Evolutionary conservation across 2,329 filamentous ascomycete genomes (phyloP).

Genomic region (Raffaelea deltoideospora): DNA sequence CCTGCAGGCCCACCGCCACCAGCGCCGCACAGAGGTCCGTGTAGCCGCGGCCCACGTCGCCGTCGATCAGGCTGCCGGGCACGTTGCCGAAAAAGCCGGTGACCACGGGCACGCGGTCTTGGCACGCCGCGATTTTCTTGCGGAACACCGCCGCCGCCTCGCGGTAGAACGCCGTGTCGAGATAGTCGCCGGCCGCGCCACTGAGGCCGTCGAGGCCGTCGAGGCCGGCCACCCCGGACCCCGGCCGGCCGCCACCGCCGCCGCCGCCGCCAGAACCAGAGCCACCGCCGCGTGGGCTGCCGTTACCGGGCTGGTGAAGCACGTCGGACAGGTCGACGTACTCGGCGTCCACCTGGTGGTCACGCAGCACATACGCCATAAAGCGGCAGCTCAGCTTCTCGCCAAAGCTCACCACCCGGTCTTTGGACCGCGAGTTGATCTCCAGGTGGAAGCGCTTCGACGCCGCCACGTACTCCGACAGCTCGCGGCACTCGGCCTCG

Average conservation of each 20-base stretch:
- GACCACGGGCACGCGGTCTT: constrained; percentile 49
- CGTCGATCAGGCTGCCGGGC: constrained; percentile 66
- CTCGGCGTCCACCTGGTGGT: constrained; percentile 67
- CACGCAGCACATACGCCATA: constrained; percentile 72
- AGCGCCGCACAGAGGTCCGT: constrained; percentile 92
- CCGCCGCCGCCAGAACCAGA: neutral
- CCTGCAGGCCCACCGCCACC: constrained; percentile 74
- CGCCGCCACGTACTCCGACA: constrained; percentile 57
- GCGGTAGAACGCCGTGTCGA: constrained; percentile 57
- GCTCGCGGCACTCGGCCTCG: constrained; percentile 62
- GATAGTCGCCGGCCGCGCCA: constrained; percentile 30
- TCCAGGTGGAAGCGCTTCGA: constrained; percentile 55
- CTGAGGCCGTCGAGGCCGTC: neutral
- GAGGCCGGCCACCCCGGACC: neutral
- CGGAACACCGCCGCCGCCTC: constrained; percentile 44
- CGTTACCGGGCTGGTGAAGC: constrained; percentile 6
- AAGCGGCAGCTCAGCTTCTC: constrained; percentile 92
- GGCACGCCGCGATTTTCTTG: constrained; percentile 50
- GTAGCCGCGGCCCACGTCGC: constrained; percentile 84
- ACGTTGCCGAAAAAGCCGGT: constrained; percentile 94
- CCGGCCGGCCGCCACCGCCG: neutral
- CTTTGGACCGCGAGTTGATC: constrained; percentile 64
- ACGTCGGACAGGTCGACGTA: constrained; percentile 69
- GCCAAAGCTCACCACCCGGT: constrained; percentile 84
- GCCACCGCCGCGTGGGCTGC: neutral